Base-by-base conservation (phyloP, 2,329 filamentous ascomycete genomes). In the Blumeria graminis region DNA sequence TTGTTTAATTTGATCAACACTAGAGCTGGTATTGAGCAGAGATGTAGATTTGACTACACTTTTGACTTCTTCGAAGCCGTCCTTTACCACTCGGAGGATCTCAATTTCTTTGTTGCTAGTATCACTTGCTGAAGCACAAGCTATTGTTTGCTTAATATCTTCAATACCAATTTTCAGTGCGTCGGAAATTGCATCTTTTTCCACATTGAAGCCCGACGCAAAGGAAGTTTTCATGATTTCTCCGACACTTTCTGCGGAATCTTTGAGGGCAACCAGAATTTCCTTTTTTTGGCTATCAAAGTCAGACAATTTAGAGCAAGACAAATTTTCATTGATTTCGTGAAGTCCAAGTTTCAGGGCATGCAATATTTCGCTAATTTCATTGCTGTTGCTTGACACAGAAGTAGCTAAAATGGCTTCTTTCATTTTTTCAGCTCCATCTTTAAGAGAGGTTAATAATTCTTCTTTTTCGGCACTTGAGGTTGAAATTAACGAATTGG, bases 121-220 rank as follows among this genome's bases (percentile, higher is more conserved):
- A 4, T 28, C 4, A 28, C 22, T 28, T 28, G 22, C 22, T 28
- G 84, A 4, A 28, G 22, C 1, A 4, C 22, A 28, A 28, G 22
- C 22, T 16, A 10, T n/a, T 11, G n/a, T 18, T 84, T 36, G 84
- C 76, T 55, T 75, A 77, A 56, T 79, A 43, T 76, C 77, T 58
- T 81, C 6, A 96, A 56, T 75, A 1, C 89, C 89, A 67, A 95
- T 88, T 58, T 93, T 89, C 56, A 96, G 73, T 0, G 89, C 86
- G 65, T 94, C 87, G 1, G 96, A 74, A 9, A 94, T 28, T 28
- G 22, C 22, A 28, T 28, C 22, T 28, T 28, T 28, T 28, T 28
- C 85, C 64, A 95, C 88, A 55, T 87, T 84, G 0, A 87, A 90
- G 60, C 89, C 86, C 14, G 65, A 65, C 14, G 63, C 52, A 56